Conservation (phyloP, 345 rosid species). For the Turnera subulata region DNA sequence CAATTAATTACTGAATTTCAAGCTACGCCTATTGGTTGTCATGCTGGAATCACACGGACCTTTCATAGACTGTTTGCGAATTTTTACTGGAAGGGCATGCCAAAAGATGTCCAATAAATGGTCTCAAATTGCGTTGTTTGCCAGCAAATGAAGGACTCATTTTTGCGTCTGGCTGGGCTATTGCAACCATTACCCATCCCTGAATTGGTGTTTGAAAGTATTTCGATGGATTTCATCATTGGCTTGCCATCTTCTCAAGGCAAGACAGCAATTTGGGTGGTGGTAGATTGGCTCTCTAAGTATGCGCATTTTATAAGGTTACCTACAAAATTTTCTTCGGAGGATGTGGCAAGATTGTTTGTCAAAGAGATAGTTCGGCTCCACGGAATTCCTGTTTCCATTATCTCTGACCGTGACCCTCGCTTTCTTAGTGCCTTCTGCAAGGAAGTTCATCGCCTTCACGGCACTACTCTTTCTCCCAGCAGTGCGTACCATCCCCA, state of each 20-base stretch:
- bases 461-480: background rate
- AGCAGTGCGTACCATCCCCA: background rate
- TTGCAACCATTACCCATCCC: background rate
- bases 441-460: background rate
- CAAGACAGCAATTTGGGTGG: background rate
- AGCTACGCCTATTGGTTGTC: no score
- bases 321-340: background rate
- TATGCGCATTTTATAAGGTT: background rate
- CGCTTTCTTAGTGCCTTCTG: background rate
- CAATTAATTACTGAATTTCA: no score
- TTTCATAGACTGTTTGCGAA: no score
- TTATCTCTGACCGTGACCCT: background rate
- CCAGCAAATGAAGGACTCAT: background rate
- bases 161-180: background rate
- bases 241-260: background rate
- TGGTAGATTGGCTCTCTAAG: background rate
- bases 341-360: background rate
- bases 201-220: background rate
- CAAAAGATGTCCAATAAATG: background rate
- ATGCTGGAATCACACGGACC: no score
- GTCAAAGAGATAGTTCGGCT: background rate
- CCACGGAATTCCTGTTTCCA: background rate
- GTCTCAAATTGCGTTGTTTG: background rate
- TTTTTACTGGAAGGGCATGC: background rate
- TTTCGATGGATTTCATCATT: background rate